Percentiles rank a stretch among this genome's conserved stretches.
phyloP scores from a whole-genome alignment of 306 rosid species.

The Casuarina equisetifolia region DNA sequence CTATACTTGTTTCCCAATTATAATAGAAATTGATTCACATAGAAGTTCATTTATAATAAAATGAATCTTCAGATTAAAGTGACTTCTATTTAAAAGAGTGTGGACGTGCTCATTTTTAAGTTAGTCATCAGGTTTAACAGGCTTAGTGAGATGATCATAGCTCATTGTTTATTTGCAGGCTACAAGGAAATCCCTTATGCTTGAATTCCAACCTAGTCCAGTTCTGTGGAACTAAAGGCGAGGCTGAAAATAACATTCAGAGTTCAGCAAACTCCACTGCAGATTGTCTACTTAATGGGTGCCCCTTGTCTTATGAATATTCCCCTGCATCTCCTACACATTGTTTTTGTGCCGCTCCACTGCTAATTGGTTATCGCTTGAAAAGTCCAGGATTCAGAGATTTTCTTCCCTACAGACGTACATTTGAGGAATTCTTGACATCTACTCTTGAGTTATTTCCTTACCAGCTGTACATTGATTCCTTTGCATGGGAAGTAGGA shows the following conservation, averaged over 20 bases:
- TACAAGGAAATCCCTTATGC: constrained; percentile 86
- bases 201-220: constrained; percentile 34
- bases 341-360: constrained; percentile 82
- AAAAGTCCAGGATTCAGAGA: constrained; percentile 92
- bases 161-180: constrained; percentile 55
- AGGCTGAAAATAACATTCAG: constrained; percentile 13
- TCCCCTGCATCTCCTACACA: constrained; percentile 44
- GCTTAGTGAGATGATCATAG: background rate
- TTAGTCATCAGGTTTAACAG: background rate
- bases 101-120: background rate
- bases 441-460: constrained; percentile 40
- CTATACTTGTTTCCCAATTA: constrained; percentile 31
- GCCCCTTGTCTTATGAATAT: constrained; percentile 67
- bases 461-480: constrained; percentile 56
- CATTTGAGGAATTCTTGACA: constrained; percentile 46
- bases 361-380: constrained; percentile 73
- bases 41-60: background rate
- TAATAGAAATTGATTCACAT: background rate
- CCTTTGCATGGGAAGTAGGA: constrained; percentile 67
- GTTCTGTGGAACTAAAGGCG: constrained; percentile 53
- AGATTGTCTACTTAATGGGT: constrained; percentile 40
- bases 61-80: background rate
- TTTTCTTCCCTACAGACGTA: constrained; percentile 50
- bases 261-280: constrained; percentile 27
- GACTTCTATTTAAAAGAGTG: constrained; percentile 4